These are phyloP conservation scores for Phoma sp. DNA, from an alignment of 2,329 filamentous ascomycete genomes.

Conservation along the genomic window DNA sequence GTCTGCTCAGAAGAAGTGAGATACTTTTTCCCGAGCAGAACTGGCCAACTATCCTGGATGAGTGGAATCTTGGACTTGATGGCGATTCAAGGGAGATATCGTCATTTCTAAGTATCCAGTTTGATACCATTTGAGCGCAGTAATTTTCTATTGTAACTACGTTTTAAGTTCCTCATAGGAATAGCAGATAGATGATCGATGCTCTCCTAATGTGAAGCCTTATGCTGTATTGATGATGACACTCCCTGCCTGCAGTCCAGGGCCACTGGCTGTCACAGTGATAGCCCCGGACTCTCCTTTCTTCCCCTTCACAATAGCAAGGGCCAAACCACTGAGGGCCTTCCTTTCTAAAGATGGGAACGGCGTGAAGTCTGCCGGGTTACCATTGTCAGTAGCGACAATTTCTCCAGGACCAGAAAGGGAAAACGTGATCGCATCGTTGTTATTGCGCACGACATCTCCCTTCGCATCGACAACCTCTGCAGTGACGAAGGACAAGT, in stretches of 20 bases:
- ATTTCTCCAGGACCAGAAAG: conserved; percentile 55
- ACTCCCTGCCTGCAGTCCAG: background rate
- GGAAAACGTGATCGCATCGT: conserved; percentile 55
- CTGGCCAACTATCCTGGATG: too few relatives aligned
- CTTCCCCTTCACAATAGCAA: conserved; percentile 32
- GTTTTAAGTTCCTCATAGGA: background rate
- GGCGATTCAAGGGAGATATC: too few relatives aligned
- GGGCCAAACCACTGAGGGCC: conserved; percentile 34
- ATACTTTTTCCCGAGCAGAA: too few relatives aligned
- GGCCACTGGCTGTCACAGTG: background rate
- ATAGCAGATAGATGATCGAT: too few relatives aligned
- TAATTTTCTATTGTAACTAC: too few relatives aligned
- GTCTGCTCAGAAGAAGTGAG: too few relatives aligned
- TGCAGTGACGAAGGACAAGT: conserved; percentile 58
- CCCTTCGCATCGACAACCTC: conserved; percentile 56
- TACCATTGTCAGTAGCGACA: conserved; percentile 36
- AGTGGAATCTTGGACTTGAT: too few relatives aligned
- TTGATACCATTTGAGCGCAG: too few relatives aligned
- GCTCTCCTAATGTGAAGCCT: too few relatives aligned
- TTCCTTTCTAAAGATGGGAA: conserved; percentile 34
- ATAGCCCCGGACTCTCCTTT: background rate
- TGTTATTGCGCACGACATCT: conserved; percentile 54
- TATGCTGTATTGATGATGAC: background rate
- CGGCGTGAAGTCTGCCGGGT: conserved; percentile 32
- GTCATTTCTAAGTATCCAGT: too few relatives aligned